Evolutionary conservation across 2,329 filamentous ascomycete genomes (phyloP), one percentile per base, ranked within the genome.

Genomic region (Verticillium nubilum): DNA sequence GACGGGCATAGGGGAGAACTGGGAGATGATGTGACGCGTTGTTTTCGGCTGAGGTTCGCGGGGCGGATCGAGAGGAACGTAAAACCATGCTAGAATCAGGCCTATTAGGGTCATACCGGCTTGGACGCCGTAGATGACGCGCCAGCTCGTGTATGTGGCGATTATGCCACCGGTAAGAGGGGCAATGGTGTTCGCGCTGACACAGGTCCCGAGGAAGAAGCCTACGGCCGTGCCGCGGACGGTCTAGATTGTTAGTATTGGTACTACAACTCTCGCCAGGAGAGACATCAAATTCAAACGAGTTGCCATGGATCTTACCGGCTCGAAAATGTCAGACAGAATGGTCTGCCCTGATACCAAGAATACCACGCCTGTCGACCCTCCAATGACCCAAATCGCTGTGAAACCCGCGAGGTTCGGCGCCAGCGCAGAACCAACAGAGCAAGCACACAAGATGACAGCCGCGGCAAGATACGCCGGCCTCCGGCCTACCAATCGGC

Each of bases 51-150:
- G 42, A 10, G 42, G n/a, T 7, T 47, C 42, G 9, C 42, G 42
- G 7, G 42, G 42, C 42, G 0, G 89, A 93, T 69, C 93, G 89
- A 0, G 88, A 4, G 56, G 87, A 12, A 92, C 80, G 13, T 91
- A 74, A 65, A 90, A 85, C 64, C 85, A 81, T 0, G 81, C 77
- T 1, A 84, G 86, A 0, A 82, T 68, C 2, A 82, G 88, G 0
- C 86, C 86, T 5, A 92, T 78, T 0, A 82, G 89, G 9, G 56
- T 27, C 56, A 57, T 57, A 19, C 25, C 56, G 0, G 86, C 85
- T 68, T 92, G 89, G 0, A 93, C 76, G 86, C 88, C 92, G 74
- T 92, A 92, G 58, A 92, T 91, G 50, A 84, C 83, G 19, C 88
- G 80, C 90, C 90, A 94, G 2, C 80, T 83, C 6, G 80, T 79